Evolutionary conservation across 805 yeast genomes (phyloP).

Genomic region (Metschnikowia cerradonensis): DNA sequence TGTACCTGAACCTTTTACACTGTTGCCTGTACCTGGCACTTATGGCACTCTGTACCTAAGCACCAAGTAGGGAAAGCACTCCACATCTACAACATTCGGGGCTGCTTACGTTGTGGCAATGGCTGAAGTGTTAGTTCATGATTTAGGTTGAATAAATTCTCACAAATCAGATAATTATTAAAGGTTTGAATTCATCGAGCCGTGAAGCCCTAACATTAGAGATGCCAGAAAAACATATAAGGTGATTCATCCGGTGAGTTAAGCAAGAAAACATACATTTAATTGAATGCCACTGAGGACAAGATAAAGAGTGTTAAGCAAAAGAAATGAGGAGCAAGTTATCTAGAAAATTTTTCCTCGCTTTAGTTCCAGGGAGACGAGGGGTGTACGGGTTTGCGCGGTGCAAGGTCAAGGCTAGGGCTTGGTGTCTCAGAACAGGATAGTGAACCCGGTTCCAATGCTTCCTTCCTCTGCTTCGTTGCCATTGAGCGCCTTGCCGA

Average conservation of each 20-base stretch:
- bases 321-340: background rate
- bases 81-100: background rate
- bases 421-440: slow-evolving; percentile 8
- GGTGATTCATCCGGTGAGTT: slow-evolving; percentile 33
- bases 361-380: background rate
- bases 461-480: slow-evolving; percentile 13
- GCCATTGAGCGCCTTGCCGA: slow-evolving; percentile 6
- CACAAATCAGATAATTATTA: slow-evolving; percentile 59
- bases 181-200: slow-evolving; percentile 77
- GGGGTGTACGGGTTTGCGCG: slow-evolving; percentile 11
- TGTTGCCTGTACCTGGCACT: background rate
- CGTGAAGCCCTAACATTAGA: slow-evolving; percentile 79
- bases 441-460: slow-evolving; percentile 14
- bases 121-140: slow-evolving; percentile 7
- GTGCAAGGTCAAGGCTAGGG: slow-evolving; percentile 6
- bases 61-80: background rate
- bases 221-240: slow-evolving; percentile 76
- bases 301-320: background rate
- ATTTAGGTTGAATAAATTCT: background rate
- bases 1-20: background rate
- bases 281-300: background rate
- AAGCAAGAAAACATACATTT: slow-evolving; percentile 1
- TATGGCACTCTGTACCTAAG: too few relatives aligned
- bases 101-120: background rate
- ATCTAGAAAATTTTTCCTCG: slow-evolving; percentile 1